A percentile compares a stretch with the other conserved stretches of the same genome.
Evolutionary conservation across 805 yeast genomes (phyloP).

Genomic region (Candida pseudoglaebosa): DNA sequence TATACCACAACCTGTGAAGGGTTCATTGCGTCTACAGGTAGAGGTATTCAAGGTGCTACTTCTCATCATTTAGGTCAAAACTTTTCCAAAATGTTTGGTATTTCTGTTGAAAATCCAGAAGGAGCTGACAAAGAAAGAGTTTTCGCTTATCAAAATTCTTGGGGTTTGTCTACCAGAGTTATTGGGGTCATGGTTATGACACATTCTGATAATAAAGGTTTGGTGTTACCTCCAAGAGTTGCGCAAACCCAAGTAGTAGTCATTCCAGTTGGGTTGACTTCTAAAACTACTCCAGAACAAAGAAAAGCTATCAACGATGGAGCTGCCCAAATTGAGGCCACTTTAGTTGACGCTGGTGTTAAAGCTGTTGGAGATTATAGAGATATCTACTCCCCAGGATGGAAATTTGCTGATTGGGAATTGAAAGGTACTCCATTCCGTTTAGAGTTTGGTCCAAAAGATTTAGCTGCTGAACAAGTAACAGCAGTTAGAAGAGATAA

Average conservation of each 20-base stretch:
- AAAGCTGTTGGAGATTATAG: slow-evolving; percentile 85
- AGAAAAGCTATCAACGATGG: slow-evolving; percentile 66
- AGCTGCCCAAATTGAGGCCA: slow-evolving; percentile 63
- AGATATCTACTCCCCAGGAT: slow-evolving; percentile 94
- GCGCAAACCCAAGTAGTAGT: slow-evolving; percentile 90
- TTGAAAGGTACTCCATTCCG: slow-evolving; percentile 93
- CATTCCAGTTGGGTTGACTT: slow-evolving; percentile 92
- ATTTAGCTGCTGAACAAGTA: slow-evolving; percentile 72
- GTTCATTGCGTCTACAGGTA: slow-evolving; percentile 95
- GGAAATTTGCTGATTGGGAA: slow-evolving; percentile 98
- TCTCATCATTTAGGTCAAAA: slow-evolving; percentile 97
- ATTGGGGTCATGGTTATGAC: slow-evolving; percentile 99
- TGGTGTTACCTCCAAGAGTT: slow-evolving; percentile 96
- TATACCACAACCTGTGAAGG: slow-evolving; percentile 97
- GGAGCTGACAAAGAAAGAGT: slow-evolving; percentile 84
- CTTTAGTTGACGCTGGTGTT: slow-evolving; percentile 57
- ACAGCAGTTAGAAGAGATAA: slow-evolving; percentile 92
- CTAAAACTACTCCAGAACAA: slow-evolving; percentile 75
- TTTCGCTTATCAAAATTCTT: slow-evolving; percentile 92
- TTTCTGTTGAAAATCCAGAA: slow-evolving; percentile 91
- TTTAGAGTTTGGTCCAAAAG: slow-evolving; percentile 95
- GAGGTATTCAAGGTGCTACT: slow-evolving; percentile 99
- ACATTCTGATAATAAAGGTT: slow-evolving; percentile 97
- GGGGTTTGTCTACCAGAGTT: slow-evolving; percentile 98
- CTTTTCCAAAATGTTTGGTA: slow-evolving; percentile 97